Evolutionary conservation across 805 yeast species (phyloP), one percentile per base, ranked within the genome.

Genomic region (Zygosaccharomyces bisporus): DNA sequence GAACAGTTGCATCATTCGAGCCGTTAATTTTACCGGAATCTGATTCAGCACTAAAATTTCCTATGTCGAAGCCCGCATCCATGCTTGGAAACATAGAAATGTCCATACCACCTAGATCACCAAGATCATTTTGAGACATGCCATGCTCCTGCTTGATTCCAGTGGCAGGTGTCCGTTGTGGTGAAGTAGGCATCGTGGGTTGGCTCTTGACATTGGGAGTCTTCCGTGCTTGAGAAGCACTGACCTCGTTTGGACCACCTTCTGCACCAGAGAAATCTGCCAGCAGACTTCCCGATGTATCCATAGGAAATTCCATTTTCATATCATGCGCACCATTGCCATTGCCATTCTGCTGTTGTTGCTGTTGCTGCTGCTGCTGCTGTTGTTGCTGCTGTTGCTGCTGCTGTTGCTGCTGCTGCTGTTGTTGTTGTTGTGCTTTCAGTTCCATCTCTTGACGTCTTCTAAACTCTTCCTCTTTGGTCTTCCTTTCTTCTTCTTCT

Each of bases 1-100:
- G 20, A 23, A 44, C 34, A 5, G 41, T 36, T 10, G 40, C 43
- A 17, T 37, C 40, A n/a, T 23, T 20, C 14, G 40, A 12, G 10
- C 9, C 32, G 4, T 21, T 30, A 17, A 33, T 24, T 21, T 34
- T 47, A 8, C 19, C 20, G n/a, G 29, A 21, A n/a, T 33, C 45
- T 44, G 38, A 13, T 14, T 34, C 27, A 6, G 25, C 25, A 20
- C 40, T 41, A 31, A 58, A 55, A 34, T 41, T 51, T 12, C 44
- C 47, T 43, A 64, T 51, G 19, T 54, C 60, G 27, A 61, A 45
- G 14, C 62, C 69, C 4, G 56, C 47, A 41, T 67, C 72, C 31
- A 63, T 43, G 7, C 60, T 61, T 4, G 61, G 52, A 40, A 61
- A 60, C 53, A 63, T 54, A 1, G 66, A 55, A 34, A 63, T 54